Evolutionary conservation across 2,329 filamentous ascomycete species (phyloP).

Genomic region (Nigrospora oryzae): DNA sequence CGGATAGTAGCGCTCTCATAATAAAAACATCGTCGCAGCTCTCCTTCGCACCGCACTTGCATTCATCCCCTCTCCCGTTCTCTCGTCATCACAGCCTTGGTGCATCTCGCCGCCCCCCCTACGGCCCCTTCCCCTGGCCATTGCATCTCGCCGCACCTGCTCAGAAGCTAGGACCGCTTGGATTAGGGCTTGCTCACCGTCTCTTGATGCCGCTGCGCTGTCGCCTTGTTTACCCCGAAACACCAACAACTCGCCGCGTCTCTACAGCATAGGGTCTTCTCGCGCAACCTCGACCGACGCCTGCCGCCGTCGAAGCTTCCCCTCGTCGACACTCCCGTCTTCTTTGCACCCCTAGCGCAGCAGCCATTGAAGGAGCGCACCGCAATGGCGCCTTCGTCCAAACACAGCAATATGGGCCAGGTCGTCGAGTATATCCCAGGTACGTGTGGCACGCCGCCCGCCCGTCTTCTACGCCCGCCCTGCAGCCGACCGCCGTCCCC

Average conservation of each 20-base stretch:
- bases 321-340: background rate
- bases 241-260: background rate
- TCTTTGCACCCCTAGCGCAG: background rate
- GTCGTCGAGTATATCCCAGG: conserved; percentile 95
- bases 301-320: background rate
- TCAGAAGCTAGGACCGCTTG: too few species aligned
- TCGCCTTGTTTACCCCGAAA: conserved; percentile 1
- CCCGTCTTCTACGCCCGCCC: background rate
- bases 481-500: background rate
- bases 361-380: conserved; percentile 6
- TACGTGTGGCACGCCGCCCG: conserved; percentile 34
- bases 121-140: too few species aligned
- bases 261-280: background rate
- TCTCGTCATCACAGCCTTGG: background rate
- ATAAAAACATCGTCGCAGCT: background rate
- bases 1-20: background rate
- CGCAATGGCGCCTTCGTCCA: conserved; percentile 42
- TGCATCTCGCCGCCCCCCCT: too few species aligned
- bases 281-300: background rate
- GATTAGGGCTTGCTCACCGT: background rate
- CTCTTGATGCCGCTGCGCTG: conserved; percentile 1
- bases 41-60: conserved; percentile 1
- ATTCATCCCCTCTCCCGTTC: background rate
- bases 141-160: too few species aligned
- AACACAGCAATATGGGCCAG: conserved; percentile 63